Base-by-base conservation (phyloP, 805 yeast genomes). In the Barnettozyma botsteinii region DNA sequence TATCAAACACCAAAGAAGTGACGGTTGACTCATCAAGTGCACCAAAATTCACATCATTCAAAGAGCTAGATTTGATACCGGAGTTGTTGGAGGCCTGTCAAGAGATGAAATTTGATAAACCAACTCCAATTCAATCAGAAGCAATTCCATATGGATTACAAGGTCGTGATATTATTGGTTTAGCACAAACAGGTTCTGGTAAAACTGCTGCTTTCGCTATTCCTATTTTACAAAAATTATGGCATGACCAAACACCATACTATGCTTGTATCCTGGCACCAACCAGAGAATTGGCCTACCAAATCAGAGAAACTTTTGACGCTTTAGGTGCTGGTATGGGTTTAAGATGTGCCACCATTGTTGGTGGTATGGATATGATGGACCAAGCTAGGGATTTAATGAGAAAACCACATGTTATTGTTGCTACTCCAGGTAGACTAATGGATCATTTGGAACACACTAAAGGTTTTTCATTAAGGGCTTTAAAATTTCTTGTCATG, bases 311-410 rank as follows among this genome's bases (percentile, higher is more conserved):
- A 55, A 91, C 96, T 8, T 93, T 93, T 59, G 96, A 89, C 56
- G 96, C 98, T 0, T 63, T 93, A 36, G 98, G 98, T 0, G 66
- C 85, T 1, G 66, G 78, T 8, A 93, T 93, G 95, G 98, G 98
- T 2, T 74, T 91, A n/a, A 72, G 95, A 54, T 72, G 91, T 18
- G 80, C 80, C 4, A 88, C 95, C 42, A 76, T 91, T 47, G 96
- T 93, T 27, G 98, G 98, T 52, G 98, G 98, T 46, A 89, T 93
- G 91, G 96, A 87, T 59, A 84, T 85, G 85, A 87, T 93, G 93
- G 95, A 88, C 51, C 98, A 91, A 64, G 93, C 97, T 0, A 74
- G 95, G 46, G 96, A 93, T 48, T 70, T 91, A 53, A 84, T 86
- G 83, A 76, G 93, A 51, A 88, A 86, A 54, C 98, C 98, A 4